Percentiles rank a stretch among this genome's conserved stretches.
phyloP scores from a whole-genome alignment of 1,139 yeast genomes.

The Lodderomyces orthopsilosis region DNA sequence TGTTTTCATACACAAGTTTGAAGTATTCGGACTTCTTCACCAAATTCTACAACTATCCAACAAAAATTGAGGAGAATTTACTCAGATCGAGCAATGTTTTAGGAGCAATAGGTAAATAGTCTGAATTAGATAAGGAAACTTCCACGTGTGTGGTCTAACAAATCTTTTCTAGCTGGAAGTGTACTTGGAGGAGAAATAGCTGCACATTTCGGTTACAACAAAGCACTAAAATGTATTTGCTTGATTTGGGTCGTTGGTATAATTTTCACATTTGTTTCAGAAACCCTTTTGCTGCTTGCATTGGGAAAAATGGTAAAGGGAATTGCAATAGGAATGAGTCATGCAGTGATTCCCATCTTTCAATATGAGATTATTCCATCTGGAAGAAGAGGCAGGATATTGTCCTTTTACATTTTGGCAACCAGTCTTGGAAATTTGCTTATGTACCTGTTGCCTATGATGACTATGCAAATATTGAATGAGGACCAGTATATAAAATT shows the following conservation, averaged over 20 bases:
- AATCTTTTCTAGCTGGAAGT: slow-evolving; percentile 26
- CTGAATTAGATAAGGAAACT: not conserved
- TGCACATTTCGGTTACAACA: slow-evolving; percentile 28
- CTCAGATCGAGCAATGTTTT: slow-evolving; percentile 28
- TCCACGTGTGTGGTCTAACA: slow-evolving; percentile 1
- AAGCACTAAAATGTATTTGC: slow-evolving; percentile 25
- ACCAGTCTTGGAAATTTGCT: slow-evolving; percentile 23
- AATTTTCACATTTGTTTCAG: slow-evolving; percentile 24
- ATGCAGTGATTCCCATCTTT: slow-evolving; percentile 33
- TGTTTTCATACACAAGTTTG: slow-evolving; percentile 25
- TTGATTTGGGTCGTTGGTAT: slow-evolving; percentile 30
- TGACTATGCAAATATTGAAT: not conserved
- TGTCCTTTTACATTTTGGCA: slow-evolving; percentile 12
- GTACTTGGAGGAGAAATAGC: slow-evolving; percentile 30
- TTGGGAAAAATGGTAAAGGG: slow-evolving; percentile 33
- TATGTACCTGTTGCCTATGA: slow-evolving; percentile 18
- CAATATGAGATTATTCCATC: slow-evolving; percentile 28
- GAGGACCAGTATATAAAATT: slow-evolving; percentile 11
- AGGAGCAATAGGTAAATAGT: slow-evolving; percentile 31
- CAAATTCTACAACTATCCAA: slow-evolving; percentile 22
- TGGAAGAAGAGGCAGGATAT: slow-evolving; percentile 19
- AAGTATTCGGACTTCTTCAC: slow-evolving; percentile 22
- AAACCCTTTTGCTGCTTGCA: slow-evolving; percentile 23
- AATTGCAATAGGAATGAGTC: slow-evolving; percentile 28
- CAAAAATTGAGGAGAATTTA: slow-evolving; percentile 25